Base-by-base conservation (phyloP, 2,329 filamentous ascomycete species). In the Phaeosphaeria sp. region DNA sequence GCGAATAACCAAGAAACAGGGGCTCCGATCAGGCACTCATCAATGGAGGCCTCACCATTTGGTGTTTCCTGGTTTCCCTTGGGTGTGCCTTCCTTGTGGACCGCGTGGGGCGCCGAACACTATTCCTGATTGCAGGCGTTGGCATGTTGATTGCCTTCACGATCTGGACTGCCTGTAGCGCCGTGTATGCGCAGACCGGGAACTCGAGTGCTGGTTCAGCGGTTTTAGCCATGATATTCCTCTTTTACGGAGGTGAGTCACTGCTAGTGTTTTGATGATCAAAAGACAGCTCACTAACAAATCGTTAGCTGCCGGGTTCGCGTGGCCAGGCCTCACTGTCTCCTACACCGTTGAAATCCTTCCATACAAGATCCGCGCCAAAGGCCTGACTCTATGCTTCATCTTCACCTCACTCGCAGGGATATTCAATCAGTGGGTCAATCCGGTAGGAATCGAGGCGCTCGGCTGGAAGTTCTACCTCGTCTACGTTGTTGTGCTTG, bases 371-470 rank as follows among this genome's bases (percentile, higher is more conserved):
- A 76, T 83, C 47, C 80, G 81, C 15, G 63, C 80, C 44, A 82
- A 82, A 68, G 81, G 81, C 13, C 45, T 69, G 3, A 65, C 58
- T 21, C 71, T 82, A 43, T 85, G 62, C 57, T 65, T 67, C 46
- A 59, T 88, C 80, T 87, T 87, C 72, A 88, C 75, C 81, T 85
- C 55, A 78, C 85, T 53, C 77, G 88, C 45, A 81, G 57, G 62
- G 18, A 47, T 87, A 42, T 80, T 89, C 60, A 84, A 85, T 65
- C 84, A 86, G 78, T 86, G 78, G 60, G 83, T 83, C 65, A 89
- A 89, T 77, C 72, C 71, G 0, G 67, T 76, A 30, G 74, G 68
- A 1, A 60, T 77, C 39, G 63, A 71, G 5, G 53, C 61, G 4
- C 59, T 76, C n/a, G 60, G 49, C 0, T 75, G 70, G 73, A 71